Evolutionary conservation across 768 basidiomycete genomes (phyloP).

Genomic region (Boletus coccyginus): DNA sequence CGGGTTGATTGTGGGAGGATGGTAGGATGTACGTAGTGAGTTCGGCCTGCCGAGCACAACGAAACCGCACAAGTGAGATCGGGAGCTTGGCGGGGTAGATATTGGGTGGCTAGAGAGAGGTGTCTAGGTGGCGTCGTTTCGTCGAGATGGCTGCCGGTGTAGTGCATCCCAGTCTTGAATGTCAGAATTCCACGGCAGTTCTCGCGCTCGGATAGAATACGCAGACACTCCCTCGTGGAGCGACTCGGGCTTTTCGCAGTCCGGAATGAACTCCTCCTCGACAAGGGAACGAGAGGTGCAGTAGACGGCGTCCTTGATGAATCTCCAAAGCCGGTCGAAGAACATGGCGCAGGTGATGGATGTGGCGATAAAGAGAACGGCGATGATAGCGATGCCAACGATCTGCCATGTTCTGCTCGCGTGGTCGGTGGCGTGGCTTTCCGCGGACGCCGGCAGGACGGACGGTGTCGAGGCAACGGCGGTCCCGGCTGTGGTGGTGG

Average conservation of each 20-base stretch:
- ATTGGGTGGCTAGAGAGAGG: too few relatives aligned
- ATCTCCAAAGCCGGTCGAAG: constrained; percentile 70
- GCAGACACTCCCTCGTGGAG: not conserved
- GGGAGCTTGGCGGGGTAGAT: not conserved
- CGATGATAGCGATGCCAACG: constrained; percentile 63
- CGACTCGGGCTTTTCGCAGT: constrained; percentile 47
- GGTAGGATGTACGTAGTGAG: constrained; percentile 3
- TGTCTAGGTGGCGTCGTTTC: constrained; percentile 12
- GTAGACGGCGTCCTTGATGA: constrained; percentile 50
- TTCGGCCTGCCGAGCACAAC: constrained; percentile 14
- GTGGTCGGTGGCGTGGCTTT: constrained; percentile 30
- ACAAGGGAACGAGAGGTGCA: constrained; percentile 34
- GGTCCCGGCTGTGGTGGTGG: not conserved
- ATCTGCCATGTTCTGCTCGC: constrained; percentile 62
- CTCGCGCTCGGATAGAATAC: constrained; percentile 11
- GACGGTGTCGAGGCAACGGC: constrained; percentile 1
- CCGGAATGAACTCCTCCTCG: constrained; percentile 57
- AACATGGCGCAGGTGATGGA: constrained; percentile 58
- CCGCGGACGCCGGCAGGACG: constrained; percentile 1
- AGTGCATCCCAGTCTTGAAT: constrained; percentile 13
- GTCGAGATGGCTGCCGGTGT: constrained; percentile 20
- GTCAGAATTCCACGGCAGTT: constrained; percentile 27
- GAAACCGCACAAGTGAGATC: not conserved
- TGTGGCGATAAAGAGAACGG: constrained; percentile 55
- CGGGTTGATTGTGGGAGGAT: not conserved